A percentile compares a stretch with the other conserved stretches of the same genome.
These are phyloP conservation scores for Podospora fimiseda DNA, from an alignment of 495 filamentous ascomycete species.

Conservation along the genomic window DNA sequence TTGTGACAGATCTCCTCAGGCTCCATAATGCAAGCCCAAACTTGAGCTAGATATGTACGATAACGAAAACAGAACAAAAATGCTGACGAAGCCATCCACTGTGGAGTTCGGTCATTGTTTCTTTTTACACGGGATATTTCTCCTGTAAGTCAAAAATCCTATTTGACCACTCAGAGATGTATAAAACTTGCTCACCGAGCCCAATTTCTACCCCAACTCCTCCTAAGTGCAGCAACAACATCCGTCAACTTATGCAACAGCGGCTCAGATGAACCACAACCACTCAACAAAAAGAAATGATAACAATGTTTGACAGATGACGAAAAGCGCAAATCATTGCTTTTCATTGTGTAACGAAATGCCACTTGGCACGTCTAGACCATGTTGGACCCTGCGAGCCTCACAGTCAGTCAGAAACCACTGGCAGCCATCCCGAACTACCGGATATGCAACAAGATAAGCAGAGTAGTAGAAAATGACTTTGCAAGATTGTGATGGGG, in stretches of 20 bases:
- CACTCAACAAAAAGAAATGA: neutral
- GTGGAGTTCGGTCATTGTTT: too few relatives aligned
- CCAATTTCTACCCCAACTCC: neutral
- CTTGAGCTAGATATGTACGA: too few relatives aligned
- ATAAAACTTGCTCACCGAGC: neutral
- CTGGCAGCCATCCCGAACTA: neutral
- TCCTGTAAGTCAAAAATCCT: too few relatives aligned
- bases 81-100: too few relatives aligned
- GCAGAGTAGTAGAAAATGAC: too few relatives aligned
- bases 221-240: neutral
- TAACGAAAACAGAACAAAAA: too few relatives aligned
- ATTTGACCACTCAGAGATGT: neutral
- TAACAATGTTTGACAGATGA: neutral
- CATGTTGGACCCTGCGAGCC: neutral
- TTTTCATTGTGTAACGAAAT: neutral
- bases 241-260: neutral
- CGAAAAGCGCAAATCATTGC: neutral
- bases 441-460: neutral
- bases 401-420: neutral
- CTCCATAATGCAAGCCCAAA: too few relatives aligned
- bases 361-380: neutral
- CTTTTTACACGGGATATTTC: too few relatives aligned
- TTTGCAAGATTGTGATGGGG: too few relatives aligned
- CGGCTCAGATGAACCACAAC: neutral
- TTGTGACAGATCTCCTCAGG: too few relatives aligned